phyloP scores from a whole-genome alignment of 192 early-diverging fungal genomes.

The Coemansia sp. region DNA sequence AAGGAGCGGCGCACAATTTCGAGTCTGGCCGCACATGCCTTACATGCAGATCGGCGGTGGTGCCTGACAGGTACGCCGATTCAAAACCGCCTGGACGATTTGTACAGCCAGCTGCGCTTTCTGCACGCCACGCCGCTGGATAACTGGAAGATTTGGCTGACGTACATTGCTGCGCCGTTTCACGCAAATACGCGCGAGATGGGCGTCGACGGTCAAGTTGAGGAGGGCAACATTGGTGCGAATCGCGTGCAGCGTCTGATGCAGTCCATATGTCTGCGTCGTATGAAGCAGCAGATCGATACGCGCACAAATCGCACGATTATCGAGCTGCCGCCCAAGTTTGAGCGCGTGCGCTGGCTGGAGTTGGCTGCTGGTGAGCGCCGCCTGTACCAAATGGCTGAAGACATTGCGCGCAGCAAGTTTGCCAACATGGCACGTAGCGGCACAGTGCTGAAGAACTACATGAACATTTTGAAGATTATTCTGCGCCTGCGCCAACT shows the following conservation, averaged over 20 bases:
- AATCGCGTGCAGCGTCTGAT: slow-evolving; percentile 50
- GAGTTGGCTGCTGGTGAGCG: slow-evolving; percentile 64
- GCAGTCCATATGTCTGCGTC: slow-evolving; percentile 63
- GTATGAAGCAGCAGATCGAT: slow-evolving; percentile 80
- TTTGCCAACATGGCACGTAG: slow-evolving; percentile 59
- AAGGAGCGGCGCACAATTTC: slow-evolving; percentile 77
- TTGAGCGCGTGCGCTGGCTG: slow-evolving; percentile 61
- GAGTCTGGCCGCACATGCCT: slow-evolving; percentile 67
- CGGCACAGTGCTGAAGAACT: slow-evolving; percentile 67
- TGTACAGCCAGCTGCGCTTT: slow-evolving; percentile 83
- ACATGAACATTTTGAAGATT: slow-evolving; percentile 61
- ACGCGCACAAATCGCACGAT: slow-evolving; percentile 71
- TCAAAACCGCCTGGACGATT: slow-evolving; percentile 79
- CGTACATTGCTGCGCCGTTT: slow-evolving; percentile 75
- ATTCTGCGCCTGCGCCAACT: slow-evolving; percentile 65
- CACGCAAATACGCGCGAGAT: slow-evolving; percentile 55
- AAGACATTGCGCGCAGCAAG: slow-evolving; percentile 64
- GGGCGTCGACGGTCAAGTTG: slow-evolving; percentile 10
- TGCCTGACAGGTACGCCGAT: slow-evolving; percentile 94
- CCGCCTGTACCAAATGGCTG: slow-evolving; percentile 68
- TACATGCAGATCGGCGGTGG: slow-evolving; percentile 76
- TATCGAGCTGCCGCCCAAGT: slow-evolving; percentile 70
- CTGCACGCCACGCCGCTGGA: slow-evolving; percentile 70
- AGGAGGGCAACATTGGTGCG: slow-evolving; percentile 40
- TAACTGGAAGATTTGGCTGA: slow-evolving; percentile 73